Conservation (phyloP, 768 basidiomycete species). For the Leccinum disarticulatum region DNA sequence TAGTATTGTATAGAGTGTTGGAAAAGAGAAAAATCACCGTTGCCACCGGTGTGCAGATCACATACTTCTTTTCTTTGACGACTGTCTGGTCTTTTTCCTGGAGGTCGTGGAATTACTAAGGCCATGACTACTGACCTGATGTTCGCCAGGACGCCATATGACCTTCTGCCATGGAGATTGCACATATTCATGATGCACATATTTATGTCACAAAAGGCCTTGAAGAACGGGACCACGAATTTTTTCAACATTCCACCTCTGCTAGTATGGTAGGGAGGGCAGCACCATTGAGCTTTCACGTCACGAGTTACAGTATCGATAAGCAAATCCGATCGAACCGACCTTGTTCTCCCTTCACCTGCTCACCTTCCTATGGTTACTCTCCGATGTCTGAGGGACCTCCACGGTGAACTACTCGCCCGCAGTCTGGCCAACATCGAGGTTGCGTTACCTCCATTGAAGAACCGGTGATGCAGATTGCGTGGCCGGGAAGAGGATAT, state of each 20-base stretch:
- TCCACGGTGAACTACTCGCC: slow-evolving; percentile 36
- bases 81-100: neutral
- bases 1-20: neutral
- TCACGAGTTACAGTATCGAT: neutral
- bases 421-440: slow-evolving; percentile 37
- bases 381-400: slow-evolving; percentile 40
- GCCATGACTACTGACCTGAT: neutral
- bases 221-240: neutral
- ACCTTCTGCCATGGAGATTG: neutral
- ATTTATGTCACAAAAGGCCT: neutral
- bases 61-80: neutral
- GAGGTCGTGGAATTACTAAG: neutral
- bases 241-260: too few relatives aligned
- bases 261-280: too few relatives aligned
- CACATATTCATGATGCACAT: neutral
- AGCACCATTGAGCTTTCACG: neutral
- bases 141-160: neutral
- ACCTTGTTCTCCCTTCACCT: too few relatives aligned
- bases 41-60: neutral
- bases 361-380: slow-evolving; percentile 42
- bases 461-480: slow-evolving; percentile 61
- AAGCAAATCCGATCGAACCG: neutral
- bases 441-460: slow-evolving; percentile 54
- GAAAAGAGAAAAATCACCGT: neutral
- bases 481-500: slow-evolving; percentile 41